Conservation (phyloP, 2,329 filamentous ascomycete species). For the Sordariomycetes sp. region DNA sequence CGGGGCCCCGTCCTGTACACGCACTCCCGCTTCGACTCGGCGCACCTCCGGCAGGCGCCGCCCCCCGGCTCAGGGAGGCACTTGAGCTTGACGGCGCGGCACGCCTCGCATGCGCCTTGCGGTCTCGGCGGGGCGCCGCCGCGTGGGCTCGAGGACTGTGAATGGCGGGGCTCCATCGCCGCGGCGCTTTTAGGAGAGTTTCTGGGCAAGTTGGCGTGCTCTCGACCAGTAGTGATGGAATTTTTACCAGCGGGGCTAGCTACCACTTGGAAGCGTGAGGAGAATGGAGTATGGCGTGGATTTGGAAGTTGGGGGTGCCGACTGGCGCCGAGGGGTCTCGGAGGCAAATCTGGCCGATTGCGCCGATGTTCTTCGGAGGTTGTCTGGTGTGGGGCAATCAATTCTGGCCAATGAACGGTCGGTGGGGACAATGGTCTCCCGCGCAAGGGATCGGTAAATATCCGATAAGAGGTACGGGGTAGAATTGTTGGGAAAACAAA, state of each 20-base stretch:
- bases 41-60: conserved; percentile 41
- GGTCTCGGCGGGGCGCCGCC: background rate
- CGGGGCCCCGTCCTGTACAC: conserved; percentile 38
- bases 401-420: no score
- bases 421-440: no score
- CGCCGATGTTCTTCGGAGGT: background rate
- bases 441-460: no score
- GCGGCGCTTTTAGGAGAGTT: background rate
- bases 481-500: no score
- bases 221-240: no score
- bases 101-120: conserved; percentile 37
- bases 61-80: conserved; percentile 36
- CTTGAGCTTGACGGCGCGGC: conserved; percentile 40
- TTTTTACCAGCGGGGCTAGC: no score
- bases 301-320: background rate
- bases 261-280: background rate
- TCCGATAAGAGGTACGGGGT: no score
- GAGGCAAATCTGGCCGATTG: background rate
- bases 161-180: background rate
- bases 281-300: background rate
- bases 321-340: background rate
- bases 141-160: background rate
- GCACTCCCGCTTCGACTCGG: conserved; percentile 41
- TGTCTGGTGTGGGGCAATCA: background rate
- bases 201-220: no score